Percentiles rank a stretch among this genome's conserved stretches.
These are phyloP conservation scores for Coemansia javaensis DNA, from an alignment of 192 early-diverging fungal species.

Conservation along the genomic window DNA sequence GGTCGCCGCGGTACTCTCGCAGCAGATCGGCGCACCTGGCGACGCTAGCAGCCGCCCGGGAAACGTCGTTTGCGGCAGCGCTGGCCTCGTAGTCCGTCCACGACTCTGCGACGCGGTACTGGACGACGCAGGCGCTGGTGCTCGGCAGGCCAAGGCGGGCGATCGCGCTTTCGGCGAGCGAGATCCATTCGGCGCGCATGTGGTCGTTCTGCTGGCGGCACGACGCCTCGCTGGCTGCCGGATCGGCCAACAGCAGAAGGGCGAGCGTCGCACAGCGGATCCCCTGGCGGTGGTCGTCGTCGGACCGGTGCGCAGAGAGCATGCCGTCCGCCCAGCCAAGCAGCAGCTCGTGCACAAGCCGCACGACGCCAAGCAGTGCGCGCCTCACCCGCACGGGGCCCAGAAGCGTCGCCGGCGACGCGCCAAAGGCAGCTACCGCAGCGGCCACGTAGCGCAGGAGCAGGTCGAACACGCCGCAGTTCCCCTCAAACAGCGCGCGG, in stretches of 20 bases:
- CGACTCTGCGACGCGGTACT: constrained; percentile 19
- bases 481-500: constrained; percentile 5
- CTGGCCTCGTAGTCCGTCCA: constrained; percentile 33
- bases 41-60: constrained; percentile 4
- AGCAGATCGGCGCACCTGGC: constrained; percentile 4
- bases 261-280: constrained; percentile 9
- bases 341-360: constrained; percentile 10
- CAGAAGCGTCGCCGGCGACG: constrained; percentile 1
- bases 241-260: constrained; percentile 13
- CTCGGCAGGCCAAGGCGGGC: not conserved
- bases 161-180: not conserved
- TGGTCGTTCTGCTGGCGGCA: not conserved
- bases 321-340: constrained; percentile 5
- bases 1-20: not conserved
- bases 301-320: not conserved
- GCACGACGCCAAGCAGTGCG: constrained; percentile 1
- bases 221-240: not conserved
- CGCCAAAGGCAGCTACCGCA: not conserved
- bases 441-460: constrained; percentile 12
- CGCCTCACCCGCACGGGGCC: constrained; percentile 3
- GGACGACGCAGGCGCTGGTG: not conserved
- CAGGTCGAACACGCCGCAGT: constrained; percentile 24
- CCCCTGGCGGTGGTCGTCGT: not conserved
- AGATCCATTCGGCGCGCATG: constrained; percentile 21
- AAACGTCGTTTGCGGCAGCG: constrained; percentile 5